Evolutionary conservation across 129 eudicot genomes (phyloP), one percentile per base, ranked within the genome.

Genomic region (Sambucus nigra): DNA sequence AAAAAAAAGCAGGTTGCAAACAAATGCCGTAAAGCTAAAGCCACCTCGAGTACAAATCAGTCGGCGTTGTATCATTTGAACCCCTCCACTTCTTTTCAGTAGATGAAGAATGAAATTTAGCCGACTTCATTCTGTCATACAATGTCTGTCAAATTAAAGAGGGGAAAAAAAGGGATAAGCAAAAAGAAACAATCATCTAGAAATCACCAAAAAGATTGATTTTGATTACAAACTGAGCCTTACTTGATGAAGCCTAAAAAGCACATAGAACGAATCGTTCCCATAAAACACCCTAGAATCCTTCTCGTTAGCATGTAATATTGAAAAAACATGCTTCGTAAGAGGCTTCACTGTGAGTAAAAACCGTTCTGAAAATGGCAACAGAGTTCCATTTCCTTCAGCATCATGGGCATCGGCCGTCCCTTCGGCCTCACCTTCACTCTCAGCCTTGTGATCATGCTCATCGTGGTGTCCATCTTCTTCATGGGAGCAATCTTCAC

Each of bases 241-340:
- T 70, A 91, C 98, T 69, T 81, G 89, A 76, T 91, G 98, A 67
- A 91, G 89, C 73, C 98, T 70, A 66, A 85, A 79, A 64, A 91
- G 86, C 58, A 91, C 78, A 69, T 91, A 91, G 63, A 81, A 81
- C 44, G 86, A 64, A 55, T 91, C 95, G 64, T 68, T 85, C 59
- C 89, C 98, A 72, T 91, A 91, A 64, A 91, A 85, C 8, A 91
- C 71, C 46, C 59, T 73, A 33, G 74, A 72, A 50, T 25, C 66
- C 54, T 69, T 68, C 49, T 56, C 64, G 27, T 57, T 67, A 40
- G 55, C 81, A 49, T 51, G 67, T 42, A 76, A 69, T 55, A 44
- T 38, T 10, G 18, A 20, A 24, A 84, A 73, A 27, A 70, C 59
- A 21, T 69, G 71, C 63, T 72, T 72, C 18, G 72, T 53, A 47